Evolutionary conservation across 148 eudicot species (phyloP).

Genomic region (Nyssa sinensis): DNA sequence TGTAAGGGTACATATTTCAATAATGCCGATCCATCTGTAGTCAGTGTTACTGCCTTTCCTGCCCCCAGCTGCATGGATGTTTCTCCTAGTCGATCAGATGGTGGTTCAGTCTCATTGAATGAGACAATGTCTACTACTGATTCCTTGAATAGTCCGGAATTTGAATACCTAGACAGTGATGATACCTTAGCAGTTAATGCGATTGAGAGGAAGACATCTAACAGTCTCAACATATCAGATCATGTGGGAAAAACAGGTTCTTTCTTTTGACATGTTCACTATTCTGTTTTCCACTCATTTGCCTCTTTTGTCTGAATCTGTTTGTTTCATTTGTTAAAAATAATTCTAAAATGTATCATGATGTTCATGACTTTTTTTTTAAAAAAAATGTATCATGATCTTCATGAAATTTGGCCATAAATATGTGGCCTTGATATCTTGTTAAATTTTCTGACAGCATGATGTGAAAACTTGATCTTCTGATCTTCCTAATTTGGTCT

Average conservation of each 20-base stretch:
- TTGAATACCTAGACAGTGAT: conserved; percentile 63
- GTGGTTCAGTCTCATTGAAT: conserved; percentile 49
- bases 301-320: background rate
- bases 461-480: background rate
- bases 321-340: too few species aligned
- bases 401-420: background rate
- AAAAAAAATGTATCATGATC: too few species aligned
- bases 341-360: too few species aligned
- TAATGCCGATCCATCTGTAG: conserved; percentile 24
- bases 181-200: conserved; percentile 43
- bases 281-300: background rate
- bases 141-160: conserved; percentile 71
- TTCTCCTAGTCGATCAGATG: conserved; percentile 47
- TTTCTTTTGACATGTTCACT: too few species aligned
- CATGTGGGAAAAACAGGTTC: conserved; percentile 43
- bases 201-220: conserved; percentile 53
- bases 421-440: background rate
- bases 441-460: background rate
- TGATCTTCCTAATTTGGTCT: background rate
- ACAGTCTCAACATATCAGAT: conserved; percentile 48
- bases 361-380: background rate
- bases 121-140: conserved; percentile 65
- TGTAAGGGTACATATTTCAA: conserved; percentile 23
- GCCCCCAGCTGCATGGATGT: conserved; percentile 35
- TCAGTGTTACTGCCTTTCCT: conserved; percentile 23